Percentiles rank a stretch among this genome's conserved stretches.
These are phyloP conservation scores for Geotrichum histeridarum DNA, from an alignment of 1,139 yeast species.

Conservation along the genomic window DNA sequence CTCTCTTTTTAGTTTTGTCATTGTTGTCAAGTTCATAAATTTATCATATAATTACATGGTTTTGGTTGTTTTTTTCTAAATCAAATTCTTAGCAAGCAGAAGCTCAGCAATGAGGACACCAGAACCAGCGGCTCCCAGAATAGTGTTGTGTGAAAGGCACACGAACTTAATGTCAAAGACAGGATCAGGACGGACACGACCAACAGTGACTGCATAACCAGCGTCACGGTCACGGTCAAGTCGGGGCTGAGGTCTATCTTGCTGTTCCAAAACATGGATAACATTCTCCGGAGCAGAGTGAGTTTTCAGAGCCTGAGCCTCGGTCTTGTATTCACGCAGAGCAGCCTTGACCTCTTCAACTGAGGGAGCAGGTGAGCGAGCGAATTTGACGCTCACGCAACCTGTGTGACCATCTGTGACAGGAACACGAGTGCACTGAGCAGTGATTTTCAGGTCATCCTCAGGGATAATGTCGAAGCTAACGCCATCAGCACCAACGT, in stretches of 20 bases:
- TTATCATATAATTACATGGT: background rate
- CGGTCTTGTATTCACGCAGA: conserved; percentile 73
- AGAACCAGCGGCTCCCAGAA: conserved; percentile 99
- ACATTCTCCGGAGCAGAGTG: conserved; percentile 90
- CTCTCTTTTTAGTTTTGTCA: background rate
- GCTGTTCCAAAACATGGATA: conserved; percentile 84
- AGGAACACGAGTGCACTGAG: conserved; percentile 95
- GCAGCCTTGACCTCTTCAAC: conserved; percentile 71
- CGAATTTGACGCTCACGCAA: conserved; percentile 82
- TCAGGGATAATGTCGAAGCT: conserved; percentile 59
- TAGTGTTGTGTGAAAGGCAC: conserved; percentile 90
- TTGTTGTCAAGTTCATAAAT: too few relatives aligned
- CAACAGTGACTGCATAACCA: conserved; percentile 94
- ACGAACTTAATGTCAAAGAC: conserved; percentile 94
- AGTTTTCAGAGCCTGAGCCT: conserved; percentile 71
- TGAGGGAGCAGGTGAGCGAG: conserved; percentile 76
- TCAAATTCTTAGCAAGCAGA: conserved; percentile 66
- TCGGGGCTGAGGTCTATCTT: conserved; percentile 96
- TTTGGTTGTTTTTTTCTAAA: conserved; percentile 39
- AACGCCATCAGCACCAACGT: conserved; percentile 43
- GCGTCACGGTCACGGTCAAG: conserved; percentile 92
- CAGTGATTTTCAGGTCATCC: conserved; percentile 78
- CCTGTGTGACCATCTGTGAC: conserved; percentile 98
- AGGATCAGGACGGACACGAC: conserved; percentile 89
- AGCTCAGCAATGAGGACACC: conserved; percentile 94